Conservation (phyloP, 1,284 basidiomycete genomes). For the Apiotrichum montevideense region DNA sequence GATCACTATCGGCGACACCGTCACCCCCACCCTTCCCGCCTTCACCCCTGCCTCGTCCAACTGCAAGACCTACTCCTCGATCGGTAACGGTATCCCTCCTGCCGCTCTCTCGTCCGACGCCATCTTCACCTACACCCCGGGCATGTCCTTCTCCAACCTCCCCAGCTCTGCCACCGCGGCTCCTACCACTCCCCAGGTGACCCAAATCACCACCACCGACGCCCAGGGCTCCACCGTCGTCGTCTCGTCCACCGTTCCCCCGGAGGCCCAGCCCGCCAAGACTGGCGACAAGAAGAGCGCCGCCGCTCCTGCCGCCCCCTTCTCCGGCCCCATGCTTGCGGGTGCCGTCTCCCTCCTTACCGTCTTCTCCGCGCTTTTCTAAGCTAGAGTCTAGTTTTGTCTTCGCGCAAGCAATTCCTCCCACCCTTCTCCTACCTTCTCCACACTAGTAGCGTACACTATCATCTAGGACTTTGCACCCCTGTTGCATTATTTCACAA, state of each 20-base stretch:
- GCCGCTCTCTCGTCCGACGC: constrained; percentile 19
- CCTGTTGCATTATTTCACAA: too few species aligned
- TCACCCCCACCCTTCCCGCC: constrained; percentile 39
- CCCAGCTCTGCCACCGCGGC: neutral
- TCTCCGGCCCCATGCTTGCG: constrained; percentile 29
- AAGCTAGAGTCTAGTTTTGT: too few species aligned
- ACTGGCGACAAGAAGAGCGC: constrained; percentile 17
- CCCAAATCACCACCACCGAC: neutral
- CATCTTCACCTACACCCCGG: constrained; percentile 10
- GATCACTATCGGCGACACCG: constrained; percentile 43
- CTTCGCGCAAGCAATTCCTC: too few species aligned
- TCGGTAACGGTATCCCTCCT: constrained; percentile 34
- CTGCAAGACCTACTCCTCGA: constrained; percentile 44
- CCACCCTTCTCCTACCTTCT: too few species aligned
- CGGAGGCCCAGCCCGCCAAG: constrained; percentile 6
- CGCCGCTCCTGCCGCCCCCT: constrained; percentile 17
- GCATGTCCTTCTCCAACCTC: constrained; percentile 5
- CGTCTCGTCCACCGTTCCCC: neutral
- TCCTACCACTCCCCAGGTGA: neutral
- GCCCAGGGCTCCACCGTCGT: constrained; percentile 19
- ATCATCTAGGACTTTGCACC: too few species aligned
- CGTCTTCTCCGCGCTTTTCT: neutral
- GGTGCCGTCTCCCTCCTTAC: constrained; percentile 34
- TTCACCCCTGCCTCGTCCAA: constrained; percentile 44
- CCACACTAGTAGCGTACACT: too few species aligned